phyloP scores from a whole-genome alignment of 2,329 filamentous ascomycete species.

The Alternaria postmessia region DNA sequence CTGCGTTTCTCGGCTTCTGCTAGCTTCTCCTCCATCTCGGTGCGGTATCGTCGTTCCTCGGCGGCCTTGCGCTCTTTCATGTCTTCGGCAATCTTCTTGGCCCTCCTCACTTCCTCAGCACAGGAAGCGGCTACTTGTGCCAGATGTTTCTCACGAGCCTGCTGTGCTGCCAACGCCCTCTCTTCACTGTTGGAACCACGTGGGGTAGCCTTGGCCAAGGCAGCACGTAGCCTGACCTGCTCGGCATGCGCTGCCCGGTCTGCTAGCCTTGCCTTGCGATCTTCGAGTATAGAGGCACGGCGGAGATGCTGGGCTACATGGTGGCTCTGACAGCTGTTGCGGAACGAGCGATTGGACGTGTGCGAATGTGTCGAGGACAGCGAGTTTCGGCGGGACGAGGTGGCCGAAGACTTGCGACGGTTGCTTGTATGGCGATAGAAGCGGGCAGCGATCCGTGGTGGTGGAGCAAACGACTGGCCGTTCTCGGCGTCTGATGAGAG shows the following conservation, averaged over 20 bases:
- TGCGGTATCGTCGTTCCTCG: slow-evolving; percentile 72
- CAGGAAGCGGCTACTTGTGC: slow-evolving; percentile 83
- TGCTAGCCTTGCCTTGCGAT: slow-evolving; percentile 79
- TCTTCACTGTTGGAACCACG: slow-evolving; percentile 75
- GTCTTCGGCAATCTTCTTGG: slow-evolving; percentile 81
- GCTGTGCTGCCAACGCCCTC: slow-evolving; percentile 76
- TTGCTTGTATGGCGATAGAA: slow-evolving; percentile 73
- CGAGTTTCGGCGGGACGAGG: slow-evolving; percentile 81
- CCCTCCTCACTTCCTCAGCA: slow-evolving; percentile 82
- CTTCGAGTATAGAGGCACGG: slow-evolving; percentile 80
- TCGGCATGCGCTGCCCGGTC: slow-evolving; percentile 84
- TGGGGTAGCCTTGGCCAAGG: slow-evolving; percentile 74
- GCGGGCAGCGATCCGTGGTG: slow-evolving; percentile 78
- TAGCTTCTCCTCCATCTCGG: slow-evolving; percentile 81
- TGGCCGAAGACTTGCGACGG: slow-evolving; percentile 76
- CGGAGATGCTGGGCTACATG: slow-evolving; percentile 81
- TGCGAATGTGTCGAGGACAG: slow-evolving; percentile 78
- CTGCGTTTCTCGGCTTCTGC: slow-evolving; percentile 78
- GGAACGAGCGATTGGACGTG: slow-evolving; percentile 67
- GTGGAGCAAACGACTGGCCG: slow-evolving; percentile 66
- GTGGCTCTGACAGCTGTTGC: slow-evolving; percentile 72
- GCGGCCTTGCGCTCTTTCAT: slow-evolving; percentile 83
- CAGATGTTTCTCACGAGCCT: slow-evolving; percentile 80
- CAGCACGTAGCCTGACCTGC: slow-evolving; percentile 79
- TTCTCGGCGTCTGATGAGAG: slow-evolving; percentile 51